Percentiles rank a stretch among this genome's conserved stretches.
These are phyloP conservation scores for Lipomyces starkeyi DNA, from an alignment of 805 yeast genomes.

Conservation along the genomic window DNA sequence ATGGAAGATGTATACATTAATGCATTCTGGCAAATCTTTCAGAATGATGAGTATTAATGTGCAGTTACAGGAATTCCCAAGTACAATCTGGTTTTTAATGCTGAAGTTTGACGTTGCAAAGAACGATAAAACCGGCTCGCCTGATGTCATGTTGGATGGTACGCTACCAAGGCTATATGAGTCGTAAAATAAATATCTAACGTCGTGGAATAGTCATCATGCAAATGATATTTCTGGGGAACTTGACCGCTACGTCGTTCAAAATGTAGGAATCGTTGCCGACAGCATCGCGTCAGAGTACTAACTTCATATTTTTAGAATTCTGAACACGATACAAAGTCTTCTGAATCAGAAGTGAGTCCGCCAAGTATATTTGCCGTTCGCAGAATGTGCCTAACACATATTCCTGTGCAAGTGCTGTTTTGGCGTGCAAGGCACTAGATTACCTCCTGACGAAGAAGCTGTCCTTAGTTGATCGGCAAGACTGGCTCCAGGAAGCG, in stretches of 20 bases:
- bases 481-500: slow-evolving; percentile 20
- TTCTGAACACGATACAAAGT: slow-evolving; percentile 12
- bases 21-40: not conserved
- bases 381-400: not conserved
- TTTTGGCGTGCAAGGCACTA: slow-evolving; percentile 18
- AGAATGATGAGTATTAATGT: not conserved
- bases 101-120: slow-evolving; percentile 21
- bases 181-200: not conserved
- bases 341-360: slow-evolving; percentile 10
- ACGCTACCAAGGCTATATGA: not conserved
- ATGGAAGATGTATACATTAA: slow-evolving; percentile 21
- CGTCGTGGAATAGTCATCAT: slow-evolving; percentile 14
- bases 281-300: not conserved
- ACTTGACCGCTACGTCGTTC: slow-evolving; percentile 18
- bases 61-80: slow-evolving; percentile 13
- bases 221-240: slow-evolving; percentile 29
- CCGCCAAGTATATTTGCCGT: not conserved
- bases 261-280: slow-evolving; percentile 3
- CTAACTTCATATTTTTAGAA: slow-evolving; percentile 2
- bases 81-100: slow-evolving; percentile 23
- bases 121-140: slow-evolving; percentile 11
- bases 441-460: slow-evolving; percentile 29
- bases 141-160: slow-evolving; percentile 24
- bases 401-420: not conserved
- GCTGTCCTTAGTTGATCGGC: slow-evolving; percentile 9